Conservation (phyloP, 257 asterid species). For the Nicotiana undulata region DNA sequence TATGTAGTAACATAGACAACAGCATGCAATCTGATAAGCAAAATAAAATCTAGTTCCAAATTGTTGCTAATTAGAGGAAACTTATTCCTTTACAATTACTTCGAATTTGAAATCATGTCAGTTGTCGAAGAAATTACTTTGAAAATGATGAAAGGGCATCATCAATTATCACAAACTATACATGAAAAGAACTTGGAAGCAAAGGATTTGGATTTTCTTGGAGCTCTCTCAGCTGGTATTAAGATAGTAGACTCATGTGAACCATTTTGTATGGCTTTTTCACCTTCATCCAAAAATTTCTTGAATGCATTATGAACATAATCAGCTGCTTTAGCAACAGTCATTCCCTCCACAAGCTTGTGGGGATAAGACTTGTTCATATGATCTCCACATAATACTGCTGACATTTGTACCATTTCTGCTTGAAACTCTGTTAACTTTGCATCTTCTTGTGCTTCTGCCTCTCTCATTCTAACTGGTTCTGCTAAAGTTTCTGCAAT, state of each 20-base stretch:
- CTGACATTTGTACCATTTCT: conserved; percentile 67
- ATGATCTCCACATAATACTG: conserved; percentile 58
- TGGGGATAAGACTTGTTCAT: conserved; percentile 32
- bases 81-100: background rate
- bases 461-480: conserved; percentile 41
- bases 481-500: conserved; percentile 43
- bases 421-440: conserved; percentile 54
- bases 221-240: background rate
- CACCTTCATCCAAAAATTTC: conserved; percentile 48
- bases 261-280: conserved; percentile 37
- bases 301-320: conserved; percentile 44
- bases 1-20: too few species aligned
- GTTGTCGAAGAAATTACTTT: background rate
- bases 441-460: conserved; percentile 48
- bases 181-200: conserved; percentile 21
- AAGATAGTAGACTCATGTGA: conserved; percentile 37
- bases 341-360: conserved; percentile 43
- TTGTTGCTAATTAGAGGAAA: background rate
- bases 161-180: conserved; percentile 11
- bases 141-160: background rate
- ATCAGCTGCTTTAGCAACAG: conserved; percentile 46
- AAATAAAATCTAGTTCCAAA: background rate
- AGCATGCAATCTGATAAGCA: background rate
- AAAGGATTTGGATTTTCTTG: conserved; percentile 13
- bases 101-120: too few species aligned